Evolutionary conservation across 2,329 filamentous ascomycete species (phyloP), one percentile per base, ranked within the genome.

Genomic region (Fusarium musae): DNA sequence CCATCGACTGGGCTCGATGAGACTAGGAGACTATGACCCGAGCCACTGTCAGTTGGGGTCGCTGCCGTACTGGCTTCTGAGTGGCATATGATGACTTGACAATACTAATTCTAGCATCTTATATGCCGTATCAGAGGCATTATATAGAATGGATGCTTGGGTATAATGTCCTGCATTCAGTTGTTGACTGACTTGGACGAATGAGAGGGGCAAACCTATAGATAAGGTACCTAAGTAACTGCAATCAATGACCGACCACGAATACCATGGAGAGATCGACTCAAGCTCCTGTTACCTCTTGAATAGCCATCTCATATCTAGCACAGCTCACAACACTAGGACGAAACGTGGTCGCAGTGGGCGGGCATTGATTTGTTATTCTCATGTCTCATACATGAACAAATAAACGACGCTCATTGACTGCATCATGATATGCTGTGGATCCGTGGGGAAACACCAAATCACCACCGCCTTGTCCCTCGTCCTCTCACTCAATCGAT

Each of bases 381-480:
- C 36, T 44, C 26, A 43, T 42, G 52, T 30, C 26, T 44, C 37
- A 26, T 32, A 21, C 15, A 58, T 21, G 10, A 28, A 37, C 26
- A 40, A 43, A 64, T 64, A 49, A 50, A 40, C 26, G 40, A 56
- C 52, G 46, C 34, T 63, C 28, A 65, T 53, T 53, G 40, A 56
- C 39, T 44, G 59, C 47, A 49, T 58, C 28, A 36, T 28, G 40
- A 58, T 49, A 58, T 49, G 42, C 23, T 50, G 56, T 58, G 56
- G 56, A 58, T 49, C 56, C 56, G 56, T 58, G 56, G 56, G 56
- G 56, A 58, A 39, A 23, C 59, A 46, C 39, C 50, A 62, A 39
- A 56, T 36, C 54, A 58, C 32, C 42, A 58, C 32, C 42, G 56
- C 32, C 40, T 47, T 15, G 23, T 32, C 39, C 32, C 40, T 47